phyloP scores from a whole-genome alignment of 208 protist genomes.

The Acanthamoeba castellanii region DNA sequence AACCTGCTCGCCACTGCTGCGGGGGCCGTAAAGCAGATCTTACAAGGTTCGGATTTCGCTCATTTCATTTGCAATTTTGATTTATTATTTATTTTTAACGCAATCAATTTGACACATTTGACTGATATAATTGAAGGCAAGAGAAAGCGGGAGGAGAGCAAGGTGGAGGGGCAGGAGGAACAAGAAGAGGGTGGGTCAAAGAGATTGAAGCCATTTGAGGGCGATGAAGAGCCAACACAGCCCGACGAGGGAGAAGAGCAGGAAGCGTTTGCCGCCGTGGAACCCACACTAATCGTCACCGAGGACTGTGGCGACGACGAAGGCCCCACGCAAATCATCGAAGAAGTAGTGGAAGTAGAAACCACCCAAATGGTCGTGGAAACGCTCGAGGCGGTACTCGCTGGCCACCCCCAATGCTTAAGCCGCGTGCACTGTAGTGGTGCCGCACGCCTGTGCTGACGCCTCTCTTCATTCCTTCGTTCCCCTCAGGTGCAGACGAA shows the following conservation, averaged over 20 bases:
- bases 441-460: background rate
- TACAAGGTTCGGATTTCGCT: background rate
- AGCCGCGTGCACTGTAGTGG: no score
- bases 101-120: no score
- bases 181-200: background rate
- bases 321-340: background rate
- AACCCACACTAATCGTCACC: background rate
- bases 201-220: slow-evolving; percentile 6
- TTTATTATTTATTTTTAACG: background rate
- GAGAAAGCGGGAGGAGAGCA: background rate
- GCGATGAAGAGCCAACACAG: slow-evolving; percentile 33
- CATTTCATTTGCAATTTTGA: background rate
- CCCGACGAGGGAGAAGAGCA: background rate
- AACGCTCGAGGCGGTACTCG: background rate
- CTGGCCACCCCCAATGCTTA: no score
- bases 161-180: background rate
- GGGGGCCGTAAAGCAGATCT: background rate
- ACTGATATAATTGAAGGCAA: background rate
- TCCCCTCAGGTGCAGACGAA: background rate
- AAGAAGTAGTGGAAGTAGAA: background rate
- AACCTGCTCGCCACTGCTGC: background rate
- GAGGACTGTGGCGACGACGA: background rate
- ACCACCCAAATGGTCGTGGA: background rate
- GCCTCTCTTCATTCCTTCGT: background rate
- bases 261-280: background rate